Evolutionary conservation across 352 stramenopile genomes (phyloP).

Genomic region (Globisporangium cylindrosporum): DNA sequence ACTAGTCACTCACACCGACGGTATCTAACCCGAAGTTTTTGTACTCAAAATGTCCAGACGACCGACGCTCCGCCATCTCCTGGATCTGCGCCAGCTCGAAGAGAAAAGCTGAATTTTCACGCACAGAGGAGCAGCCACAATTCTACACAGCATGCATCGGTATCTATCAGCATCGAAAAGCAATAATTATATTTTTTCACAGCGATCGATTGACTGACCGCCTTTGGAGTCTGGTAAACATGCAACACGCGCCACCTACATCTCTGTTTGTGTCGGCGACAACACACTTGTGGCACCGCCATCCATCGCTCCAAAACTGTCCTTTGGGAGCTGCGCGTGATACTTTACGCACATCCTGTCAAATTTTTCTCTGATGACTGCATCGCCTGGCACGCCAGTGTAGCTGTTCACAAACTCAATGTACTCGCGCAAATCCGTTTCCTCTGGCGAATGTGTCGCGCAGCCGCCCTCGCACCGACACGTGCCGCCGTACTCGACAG

Average conservation of each 20-base stretch:
- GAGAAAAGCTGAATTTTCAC: conserved; percentile 13
- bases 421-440: conserved; percentile 60
- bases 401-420: conserved; percentile 56
- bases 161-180: background rate
- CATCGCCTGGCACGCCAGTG: conserved; percentile 19
- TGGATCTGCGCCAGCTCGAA: conserved; percentile 48
- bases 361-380: conserved; percentile 32
- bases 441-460: conserved; percentile 59
- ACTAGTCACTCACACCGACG: background rate
- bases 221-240: background rate
- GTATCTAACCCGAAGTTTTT: background rate
- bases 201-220: background rate
- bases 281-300: background rate
- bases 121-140: background rate
- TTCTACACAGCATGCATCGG: background rate
- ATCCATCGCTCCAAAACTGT: background rate
- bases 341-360: conserved; percentile 52
- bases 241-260: background rate
- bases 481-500: conserved; percentile 60
- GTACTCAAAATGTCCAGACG: conserved; percentile 27
- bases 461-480: conserved; percentile 63
- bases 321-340: conserved; percentile 30
- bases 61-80: conserved; percentile 76
- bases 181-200: conserved; percentile 7
- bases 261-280: conserved; percentile 1